Base-by-base conservation (phyloP, 352 stramenopile species). In the Globisporangium perplexum region DNA sequence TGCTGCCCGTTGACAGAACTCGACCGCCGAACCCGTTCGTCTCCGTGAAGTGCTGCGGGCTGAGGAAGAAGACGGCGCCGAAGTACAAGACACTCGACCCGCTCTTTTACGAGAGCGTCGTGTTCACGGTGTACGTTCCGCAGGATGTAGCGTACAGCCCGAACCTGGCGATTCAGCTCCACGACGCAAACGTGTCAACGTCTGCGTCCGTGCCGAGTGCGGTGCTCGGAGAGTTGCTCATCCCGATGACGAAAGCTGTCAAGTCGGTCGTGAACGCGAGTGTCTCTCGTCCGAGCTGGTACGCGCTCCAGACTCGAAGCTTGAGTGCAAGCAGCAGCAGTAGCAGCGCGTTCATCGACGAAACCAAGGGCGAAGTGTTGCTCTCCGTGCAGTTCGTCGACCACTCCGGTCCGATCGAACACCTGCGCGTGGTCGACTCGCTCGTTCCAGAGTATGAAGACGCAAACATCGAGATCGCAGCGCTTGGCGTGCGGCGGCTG, bases 91-190 rank as follows among this genome's bases (percentile, higher is more conserved):
- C 86, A 0, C 65, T 74, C 14, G 71, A 89, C 2, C 88, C 88
- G 10, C 64, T 93, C 1, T 96, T 84, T 50, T 95, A 96, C 57
- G 79, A 93, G 39, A 87, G 83, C 0, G 52, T 90, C 1, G 65
- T 85, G 3, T 91, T 96, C 22, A 50, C 74, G 0, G 48, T 63
- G 8, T 63, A 75, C 38, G 60, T 88, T 5, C 72, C 88, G 1
- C 69, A 72, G 5, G 64, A 92, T 8, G 36, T 75, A 0, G 50
- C 59, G 1, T 96, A 80, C 51, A 77, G 70, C 0, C 86, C 86
- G 0, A 75, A 95, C 31, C 60, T 96, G 5, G 57, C 93, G 1
- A 30, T 96, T 12, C 69, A 88, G 54, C 60, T 96, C 0, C 74
- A 86, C 35, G 82, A 95, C 49, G 61, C 68, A 0, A 71, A 65